phyloP scores from a whole-genome alignment of 306 rosid species.

The Quercus mongolica region DNA sequence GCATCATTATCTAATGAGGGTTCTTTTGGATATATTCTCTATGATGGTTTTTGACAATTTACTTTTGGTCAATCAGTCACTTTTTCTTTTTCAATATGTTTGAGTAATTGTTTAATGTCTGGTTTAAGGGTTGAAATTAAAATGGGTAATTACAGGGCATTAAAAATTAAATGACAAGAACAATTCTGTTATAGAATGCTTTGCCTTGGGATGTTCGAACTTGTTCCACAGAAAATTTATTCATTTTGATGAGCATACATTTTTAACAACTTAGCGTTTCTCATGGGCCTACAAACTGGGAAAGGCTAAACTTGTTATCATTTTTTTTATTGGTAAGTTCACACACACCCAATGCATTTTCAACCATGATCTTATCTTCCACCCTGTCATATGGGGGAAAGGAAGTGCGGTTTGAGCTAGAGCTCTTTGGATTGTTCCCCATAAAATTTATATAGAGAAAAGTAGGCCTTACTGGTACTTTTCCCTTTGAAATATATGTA shows the following conservation, averaged over 20 bases:
- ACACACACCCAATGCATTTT: too few species aligned
- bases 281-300: too few species aligned
- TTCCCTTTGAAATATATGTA: background rate
- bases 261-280: too few species aligned
- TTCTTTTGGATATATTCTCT: background rate
- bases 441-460: background rate
- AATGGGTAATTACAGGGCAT: background rate
- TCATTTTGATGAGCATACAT: too few species aligned
- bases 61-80: background rate
- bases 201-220: background rate
- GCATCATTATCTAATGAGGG: background rate
- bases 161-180: background rate
- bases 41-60: background rate
- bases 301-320: too few species aligned
- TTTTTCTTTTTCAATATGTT: background rate
- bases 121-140: background rate
- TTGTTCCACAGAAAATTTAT: background rate
- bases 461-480: background rate
- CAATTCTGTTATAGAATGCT: background rate
- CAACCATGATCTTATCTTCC: too few species aligned
- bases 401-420: too few species aligned
- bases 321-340: too few species aligned
- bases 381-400: too few species aligned
- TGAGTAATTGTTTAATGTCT: background rate
- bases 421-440: background rate